Evolutionary conservation across 306 rosid genomes (phyloP).

Genomic region (Boehmeria nivea): DNA sequence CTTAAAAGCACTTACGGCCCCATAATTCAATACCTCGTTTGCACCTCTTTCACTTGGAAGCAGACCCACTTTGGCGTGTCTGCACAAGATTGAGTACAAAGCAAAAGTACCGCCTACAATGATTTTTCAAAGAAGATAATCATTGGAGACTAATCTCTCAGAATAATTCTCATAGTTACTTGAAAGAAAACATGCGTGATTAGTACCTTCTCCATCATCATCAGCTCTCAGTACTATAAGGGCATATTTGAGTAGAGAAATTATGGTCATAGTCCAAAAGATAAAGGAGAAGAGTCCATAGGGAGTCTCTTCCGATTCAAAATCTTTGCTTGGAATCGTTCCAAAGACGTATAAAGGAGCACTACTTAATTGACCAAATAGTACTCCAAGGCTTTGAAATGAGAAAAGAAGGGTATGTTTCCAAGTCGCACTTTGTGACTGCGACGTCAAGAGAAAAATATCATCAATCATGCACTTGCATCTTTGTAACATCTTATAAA

Average conservation of each 20-base stretch:
- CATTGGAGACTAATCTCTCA: conserved; percentile 8
- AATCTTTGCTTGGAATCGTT: conserved; percentile 35
- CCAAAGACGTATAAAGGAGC: conserved; percentile 74
- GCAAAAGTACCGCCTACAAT: conserved; percentile 72
- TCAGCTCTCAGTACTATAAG: conserved; percentile 58
- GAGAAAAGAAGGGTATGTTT: conserved; percentile 54
- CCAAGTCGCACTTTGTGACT: conserved; percentile 52
- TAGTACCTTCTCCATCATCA: conserved; percentile 66
- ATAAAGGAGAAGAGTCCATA: conserved; percentile 62
- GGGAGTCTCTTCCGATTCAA: conserved; percentile 38
- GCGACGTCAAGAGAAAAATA: background rate
- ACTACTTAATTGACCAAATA: conserved; percentile 72
- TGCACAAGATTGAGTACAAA: conserved; percentile 70
- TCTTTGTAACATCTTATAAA: background rate
- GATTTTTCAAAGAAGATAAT: conserved; percentile 6
- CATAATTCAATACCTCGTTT: conserved; percentile 37
- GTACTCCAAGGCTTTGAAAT: conserved; percentile 74
- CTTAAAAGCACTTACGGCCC: conserved; percentile 28
- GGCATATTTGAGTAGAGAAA: conserved; percentile 60
- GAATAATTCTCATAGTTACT: background rate
- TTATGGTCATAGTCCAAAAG: conserved; percentile 67
- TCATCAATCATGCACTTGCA: background rate
- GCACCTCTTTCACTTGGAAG: conserved; percentile 58
- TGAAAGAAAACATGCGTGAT: background rate
- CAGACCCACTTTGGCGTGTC: conserved; percentile 75